A percentile compares a stretch with the other conserved stretches of the same genome.
Evolutionary conservation across 2,329 filamentous ascomycete species (phyloP).

Genomic region (Alternaria viburni): DNA sequence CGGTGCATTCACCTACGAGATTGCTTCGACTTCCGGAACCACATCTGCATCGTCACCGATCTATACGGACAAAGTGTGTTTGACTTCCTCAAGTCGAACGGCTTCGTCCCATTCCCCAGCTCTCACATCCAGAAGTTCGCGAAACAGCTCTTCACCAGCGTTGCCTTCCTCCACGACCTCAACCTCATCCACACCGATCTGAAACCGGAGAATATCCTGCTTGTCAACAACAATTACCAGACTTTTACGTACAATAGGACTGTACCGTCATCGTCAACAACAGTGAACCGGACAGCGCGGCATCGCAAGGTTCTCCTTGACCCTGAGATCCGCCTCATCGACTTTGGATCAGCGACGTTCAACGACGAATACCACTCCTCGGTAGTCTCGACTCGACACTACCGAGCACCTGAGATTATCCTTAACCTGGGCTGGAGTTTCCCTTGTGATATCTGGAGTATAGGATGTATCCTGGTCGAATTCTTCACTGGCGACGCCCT

Average conservation of each 20-base stretch:
- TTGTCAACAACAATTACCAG: conserved; percentile 69
- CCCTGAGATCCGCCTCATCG: conserved; percentile 70
- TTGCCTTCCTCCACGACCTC: conserved; percentile 95
- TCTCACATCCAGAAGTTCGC: conserved; percentile 98
- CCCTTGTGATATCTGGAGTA: conserved; percentile 73
- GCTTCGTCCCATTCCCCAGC: conserved; percentile 96
- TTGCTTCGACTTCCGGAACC: conserved; percentile 95
- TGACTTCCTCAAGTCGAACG: conserved; percentile 94
- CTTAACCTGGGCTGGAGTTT: conserved; percentile 72
- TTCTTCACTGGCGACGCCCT: conserved; percentile 72
- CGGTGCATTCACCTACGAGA: conserved; percentile 96
- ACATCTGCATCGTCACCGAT: conserved; percentile 86
- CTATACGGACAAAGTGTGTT: conserved; percentile 94
- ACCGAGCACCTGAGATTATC: conserved; percentile 71
- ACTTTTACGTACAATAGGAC: conserved; percentile 73
- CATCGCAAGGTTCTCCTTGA: conserved; percentile 69
- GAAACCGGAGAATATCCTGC: conserved; percentile 72
- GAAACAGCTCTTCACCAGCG: conserved; percentile 94
- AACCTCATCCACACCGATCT: conserved; percentile 92
- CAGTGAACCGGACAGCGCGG: conserved; percentile 63
- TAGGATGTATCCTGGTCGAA: conserved; percentile 71
- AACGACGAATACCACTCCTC: conserved; percentile 73
- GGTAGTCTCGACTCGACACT: conserved; percentile 70
- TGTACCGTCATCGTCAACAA: conserved; percentile 68
- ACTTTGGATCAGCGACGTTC: conserved; percentile 72